Evolutionary conservation across 306 rosid genomes (phyloP), one percentile per base, ranked within the genome.

Genomic region (Citrullus colocynthis): DNA sequence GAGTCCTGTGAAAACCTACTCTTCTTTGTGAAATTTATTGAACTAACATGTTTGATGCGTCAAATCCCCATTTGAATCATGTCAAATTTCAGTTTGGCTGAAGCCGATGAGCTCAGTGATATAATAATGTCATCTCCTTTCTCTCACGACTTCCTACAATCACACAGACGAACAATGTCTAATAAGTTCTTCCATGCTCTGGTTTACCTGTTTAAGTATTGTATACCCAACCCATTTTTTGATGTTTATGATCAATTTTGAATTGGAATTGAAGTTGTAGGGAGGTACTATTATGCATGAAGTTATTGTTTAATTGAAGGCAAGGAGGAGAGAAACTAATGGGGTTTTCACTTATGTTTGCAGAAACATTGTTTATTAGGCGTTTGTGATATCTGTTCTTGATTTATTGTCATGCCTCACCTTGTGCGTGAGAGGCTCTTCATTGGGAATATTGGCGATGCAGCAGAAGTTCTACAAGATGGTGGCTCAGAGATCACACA

Each of bases 371-470:
- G 48, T 77, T 11, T 37, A 14, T 28, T 76, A 21, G 71, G 69
- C 16, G 56, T 49, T n/a, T 60, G 54, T 6, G 34, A 37, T 8
- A 59, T 78, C 39, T 49, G 36, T 24, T 78, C 12, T 70, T 14
- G n/a, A 70, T 48, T 20, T 70, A 45, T 60, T 64, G 82, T 57
- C 79, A 95, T 95, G 98, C 97, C 97, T 62, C 83, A 90, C 87
- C 85, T 71, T 1, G 97, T 95, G 8, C 92, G 98, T 0, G 93
- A 90, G 76, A 92, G 86, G 77, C 91, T 95, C 5, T 89, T 87
- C 79, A 92, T 95, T 74, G 90, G 98, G 34, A 80, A 90, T 89
- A 92, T 95, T 76, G 48, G 89, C 44, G 93, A 88, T 78, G 99
- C 97, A 0, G 97, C 92, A 0, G 91, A 85, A 67, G 57, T 90